Percentiles rank a stretch among this genome's conserved stretches.
phyloP scores from a whole-genome alignment of 208 protist genomes.

The Phytomonas serpens region DNA sequence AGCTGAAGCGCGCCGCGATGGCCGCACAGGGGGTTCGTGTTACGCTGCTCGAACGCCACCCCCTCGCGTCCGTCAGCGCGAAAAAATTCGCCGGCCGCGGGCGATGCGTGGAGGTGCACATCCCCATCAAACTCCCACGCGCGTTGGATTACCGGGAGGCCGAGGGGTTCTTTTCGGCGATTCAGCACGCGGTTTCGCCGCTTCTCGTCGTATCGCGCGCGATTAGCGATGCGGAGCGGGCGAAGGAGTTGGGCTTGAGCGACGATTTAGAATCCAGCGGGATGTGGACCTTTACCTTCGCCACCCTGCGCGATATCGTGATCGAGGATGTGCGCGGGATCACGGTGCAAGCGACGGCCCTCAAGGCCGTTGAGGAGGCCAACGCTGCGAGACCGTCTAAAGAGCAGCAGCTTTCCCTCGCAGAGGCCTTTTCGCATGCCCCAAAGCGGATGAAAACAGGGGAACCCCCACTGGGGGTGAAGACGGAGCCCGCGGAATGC shows the following conservation, averaged over 20 bases:
- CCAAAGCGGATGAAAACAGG: neutral
- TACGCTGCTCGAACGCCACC: slow-evolving; percentile 76
- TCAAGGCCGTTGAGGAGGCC: slow-evolving; percentile 20
- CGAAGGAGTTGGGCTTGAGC: slow-evolving; percentile 33
- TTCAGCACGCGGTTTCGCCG: slow-evolving; percentile 27
- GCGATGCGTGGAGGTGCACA: slow-evolving; percentile 69
- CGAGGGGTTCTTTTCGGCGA: slow-evolving; percentile 33
- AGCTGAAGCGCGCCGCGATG: slow-evolving; percentile 45
- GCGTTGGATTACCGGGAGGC: slow-evolving; percentile 23
- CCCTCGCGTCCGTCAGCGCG: slow-evolving; percentile 59
- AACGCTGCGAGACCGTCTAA: slow-evolving; percentile 10
- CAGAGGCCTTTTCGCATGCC: slow-evolving; percentile 38
- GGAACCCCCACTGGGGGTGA: neutral
- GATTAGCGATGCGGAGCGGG: slow-evolving; percentile 40
- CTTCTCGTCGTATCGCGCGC: slow-evolving; percentile 40
- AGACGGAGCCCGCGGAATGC: neutral
- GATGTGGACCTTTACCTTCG: slow-evolving; percentile 61
- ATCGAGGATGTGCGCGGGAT: slow-evolving; percentile 75
- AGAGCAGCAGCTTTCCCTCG: slow-evolving; percentile 46
- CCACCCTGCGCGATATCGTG: slow-evolving; percentile 41
- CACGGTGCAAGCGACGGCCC: slow-evolving; percentile 64
- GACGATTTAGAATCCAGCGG: slow-evolving; percentile 9
- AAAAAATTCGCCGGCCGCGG: slow-evolving; percentile 85
- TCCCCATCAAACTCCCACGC: slow-evolving; percentile 49
- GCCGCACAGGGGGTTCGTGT: slow-evolving; percentile 37